These are phyloP conservation scores for Uncinocarpus reesii DNA, from an alignment of 2,329 filamentous ascomycete genomes.

Conservation along the genomic window DNA sequence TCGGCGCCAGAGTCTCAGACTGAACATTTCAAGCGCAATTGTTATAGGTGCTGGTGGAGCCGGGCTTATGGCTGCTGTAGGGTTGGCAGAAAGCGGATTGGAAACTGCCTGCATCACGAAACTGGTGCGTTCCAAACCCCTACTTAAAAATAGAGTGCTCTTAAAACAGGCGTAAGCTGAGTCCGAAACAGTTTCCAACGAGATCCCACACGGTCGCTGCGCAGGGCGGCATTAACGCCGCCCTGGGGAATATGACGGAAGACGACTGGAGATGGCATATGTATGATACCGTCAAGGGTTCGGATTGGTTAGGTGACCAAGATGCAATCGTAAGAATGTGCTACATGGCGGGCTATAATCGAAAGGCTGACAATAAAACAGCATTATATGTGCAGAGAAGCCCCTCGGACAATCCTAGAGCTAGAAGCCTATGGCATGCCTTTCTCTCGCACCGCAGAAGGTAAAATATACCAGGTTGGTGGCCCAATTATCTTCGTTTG, in stretches of 20 bases:
- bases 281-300: slow-evolving; percentile 98
- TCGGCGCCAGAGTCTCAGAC: neutral
- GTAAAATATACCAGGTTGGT: slow-evolving; percentile 29
- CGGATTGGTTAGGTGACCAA: slow-evolving; percentile 94
- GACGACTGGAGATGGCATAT: slow-evolving; percentile 99
- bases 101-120: slow-evolving; percentile 20
- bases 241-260: slow-evolving; percentile 65
- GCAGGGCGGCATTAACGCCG: slow-evolving; percentile 46
- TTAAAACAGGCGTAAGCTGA: neutral
- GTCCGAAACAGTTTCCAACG: slow-evolving; percentile 17
- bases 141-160: neutral
- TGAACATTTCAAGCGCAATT: slow-evolving; percentile 15
- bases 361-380: slow-evolving; percentile 1
- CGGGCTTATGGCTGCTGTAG: slow-evolving; percentile 19
- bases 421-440: slow-evolving; percentile 96
- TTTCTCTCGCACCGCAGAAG: slow-evolving; percentile 84
- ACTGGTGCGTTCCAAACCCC: slow-evolving; percentile 15
- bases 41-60: slow-evolving; percentile 19
- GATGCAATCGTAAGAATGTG: slow-evolving; percentile 58
- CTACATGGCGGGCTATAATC: neutral
- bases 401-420: slow-evolving; percentile 81
- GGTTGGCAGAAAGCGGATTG: slow-evolving; percentile 18
- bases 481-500: neutral
- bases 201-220: slow-evolving; percentile 27
- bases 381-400: slow-evolving; percentile 96